Base-by-base conservation (phyloP, 1,139 yeast genomes). In the Taphrina pruni region DNA sequence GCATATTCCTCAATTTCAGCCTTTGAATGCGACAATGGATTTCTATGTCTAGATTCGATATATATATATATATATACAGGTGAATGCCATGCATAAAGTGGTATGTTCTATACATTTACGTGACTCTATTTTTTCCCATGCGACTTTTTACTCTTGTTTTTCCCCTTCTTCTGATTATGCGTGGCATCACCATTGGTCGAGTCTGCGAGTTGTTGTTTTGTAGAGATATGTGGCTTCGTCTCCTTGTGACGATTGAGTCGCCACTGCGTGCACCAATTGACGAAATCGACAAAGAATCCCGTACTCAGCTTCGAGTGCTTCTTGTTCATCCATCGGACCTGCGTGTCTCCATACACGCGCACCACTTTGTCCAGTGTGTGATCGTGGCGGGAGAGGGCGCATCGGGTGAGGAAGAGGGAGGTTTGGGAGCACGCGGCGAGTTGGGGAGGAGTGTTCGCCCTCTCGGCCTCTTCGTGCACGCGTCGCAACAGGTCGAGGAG, bases 281-380 rank as follows among this genome's bases (percentile, higher is more conserved):
- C 83, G 72, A 91, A 86, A 74, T 92, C 97, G 73, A 86, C 84
- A 77, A 90, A 90, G 75, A 90, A 77, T 14, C 86, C 82, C 1
- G 90, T 83, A 41, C 85, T 85, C 55, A 86, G 80, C 74, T 85
- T 86, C 70, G 85, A 82, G 64, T 79, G 79, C 51, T 82, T 62
- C 46, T 71, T 78, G 39, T 45, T 35, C 64, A 87, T 84, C 96
- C 97, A 91, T 21, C 77, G 75, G 73, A 86, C 84, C 77, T 90
- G 76, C 11, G 88, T 79, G 0, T 76, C 77, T 4, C 84, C 75
- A 77, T 91, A 92, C 17, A 86, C 74, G 64, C 84, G 86, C 58
- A 87, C 81, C 43, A 90, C 78, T 35, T 65, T 52, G 17, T 54
- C 65, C 20, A 72, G 70, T 4, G 32, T 26, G 32, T 26, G 32